Evolutionary conservation across 805 yeast species (phyloP), one percentile per base, ranked within the genome.

Genomic region (Yarrowia yakushimensis): DNA sequence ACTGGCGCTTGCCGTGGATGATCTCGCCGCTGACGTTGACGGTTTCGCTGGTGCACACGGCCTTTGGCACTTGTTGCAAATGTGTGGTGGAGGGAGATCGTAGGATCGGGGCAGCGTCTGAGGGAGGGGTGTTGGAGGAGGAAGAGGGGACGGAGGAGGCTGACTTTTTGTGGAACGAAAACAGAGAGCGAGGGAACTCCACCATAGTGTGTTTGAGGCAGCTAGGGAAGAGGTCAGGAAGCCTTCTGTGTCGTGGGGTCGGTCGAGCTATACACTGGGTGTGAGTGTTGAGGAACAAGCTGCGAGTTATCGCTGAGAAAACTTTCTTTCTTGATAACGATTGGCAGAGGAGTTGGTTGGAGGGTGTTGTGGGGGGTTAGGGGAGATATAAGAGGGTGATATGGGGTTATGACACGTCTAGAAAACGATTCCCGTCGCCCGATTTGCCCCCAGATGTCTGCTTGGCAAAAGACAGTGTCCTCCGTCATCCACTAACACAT

Each of bases 11-110:
- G 31, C 46, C 48, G 30, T 39, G 61, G 36, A 39, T 39, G 48
- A 55, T 55, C 39, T 55, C 61, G 46, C 61, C 61, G 34, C 28
- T 11, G 13, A 39, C 61, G 61, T 55, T 55, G 48, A 52, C 59
- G 59, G 59, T 52, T 52, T 52, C 59, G 42, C 43, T 34, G 59
- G 59, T 52, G 43, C 59, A 52, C 25, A 55, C 61, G 46, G 61
- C 48, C 39, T 33, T 33, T 12, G 48, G 48, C 20, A 39, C 37
- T 39, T 55, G 61, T 34, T 39, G 48, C 4, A 55, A 39, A 22
- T 55, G 48, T 13, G 61, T 55, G 20, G 61, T 55, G 37, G 61
- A 55, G 4, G 59, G 59, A 4, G 59, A 52, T 22, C 59, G 33
- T 4, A 52, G 59, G 25, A 52, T 30, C 20, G 22, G 55, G 43